These are phyloP conservation scores for Sporisorium sorghi DNA, from an alignment of 1,284 basidiomycete species.

Conservation along the genomic window DNA sequence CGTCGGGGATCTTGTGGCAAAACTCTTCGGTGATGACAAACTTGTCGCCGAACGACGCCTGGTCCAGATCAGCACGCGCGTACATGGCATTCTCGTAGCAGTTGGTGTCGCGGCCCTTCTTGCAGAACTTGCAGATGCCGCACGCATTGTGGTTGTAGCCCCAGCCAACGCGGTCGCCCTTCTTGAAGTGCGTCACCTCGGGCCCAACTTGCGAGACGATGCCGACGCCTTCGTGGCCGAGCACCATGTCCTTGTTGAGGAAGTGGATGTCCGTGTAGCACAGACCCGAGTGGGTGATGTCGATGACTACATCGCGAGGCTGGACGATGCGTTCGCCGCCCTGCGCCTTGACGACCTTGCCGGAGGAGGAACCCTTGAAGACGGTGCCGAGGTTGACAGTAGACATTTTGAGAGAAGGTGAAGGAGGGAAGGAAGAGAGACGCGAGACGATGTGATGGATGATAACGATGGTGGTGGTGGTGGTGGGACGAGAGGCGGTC, in stretches of 20 bases:
- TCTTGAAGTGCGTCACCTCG: conserved; percentile 53
- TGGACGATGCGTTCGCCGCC: conserved; percentile 40
- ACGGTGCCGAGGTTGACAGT: conserved; percentile 58
- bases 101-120: conserved; percentile 57
- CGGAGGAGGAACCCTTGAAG: conserved; percentile 61
- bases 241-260: conserved; percentile 57
- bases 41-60: conserved; percentile 63
- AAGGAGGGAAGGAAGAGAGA: background rate
- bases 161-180: conserved; percentile 65
- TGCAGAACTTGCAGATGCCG: conserved; percentile 61
- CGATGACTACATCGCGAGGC: conserved; percentile 60
- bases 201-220: conserved; percentile 62
- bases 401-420: conserved; percentile 8
- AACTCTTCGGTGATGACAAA: conserved; percentile 62
- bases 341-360: conserved; percentile 57
- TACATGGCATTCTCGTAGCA: conserved; percentile 61
- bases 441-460: no score
- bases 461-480: background rate
- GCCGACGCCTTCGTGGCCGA: conserved; percentile 67
- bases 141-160: conserved; percentile 65
- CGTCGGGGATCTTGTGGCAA: conserved; percentile 62
- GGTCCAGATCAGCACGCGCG: conserved; percentile 53
- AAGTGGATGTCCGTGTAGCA: conserved; percentile 65
- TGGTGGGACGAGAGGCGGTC: no score
- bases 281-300: conserved; percentile 64